Evolutionary conservation across 1,139 yeast genomes (phyloP).

Genomic region (Taphrina sp.): DNA sequence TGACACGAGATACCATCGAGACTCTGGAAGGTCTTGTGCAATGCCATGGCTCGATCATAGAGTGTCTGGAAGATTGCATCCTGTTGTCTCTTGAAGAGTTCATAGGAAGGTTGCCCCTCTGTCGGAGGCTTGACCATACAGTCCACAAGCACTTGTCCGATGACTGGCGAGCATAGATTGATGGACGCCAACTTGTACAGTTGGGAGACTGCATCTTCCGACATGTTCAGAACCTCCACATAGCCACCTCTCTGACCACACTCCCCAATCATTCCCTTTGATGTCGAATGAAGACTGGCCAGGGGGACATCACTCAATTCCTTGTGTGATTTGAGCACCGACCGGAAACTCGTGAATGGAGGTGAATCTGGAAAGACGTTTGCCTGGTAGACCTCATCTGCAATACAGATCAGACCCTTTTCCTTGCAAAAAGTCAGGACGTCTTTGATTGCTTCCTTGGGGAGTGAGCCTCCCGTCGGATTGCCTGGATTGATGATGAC

Average conservation of each 20-base stretch:
- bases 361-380: slow-evolving; percentile 62
- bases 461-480: slow-evolving; percentile 87
- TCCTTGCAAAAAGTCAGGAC: slow-evolving; percentile 78
- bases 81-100: slow-evolving; percentile 62
- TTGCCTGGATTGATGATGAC: slow-evolving; percentile 97
- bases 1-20: slow-evolving; percentile 84
- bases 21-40: slow-evolving; percentile 66
- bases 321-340: slow-evolving; percentile 47
- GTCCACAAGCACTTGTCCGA: slow-evolving; percentile 91
- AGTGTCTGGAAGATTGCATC: slow-evolving; percentile 60
- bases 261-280: slow-evolving; percentile 96
- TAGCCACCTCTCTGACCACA: slow-evolving; percentile 99
- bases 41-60: slow-evolving; percentile 58
- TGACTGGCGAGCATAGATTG: slow-evolving; percentile 86
- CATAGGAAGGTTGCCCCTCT: slow-evolving; percentile 72
- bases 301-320: slow-evolving; percentile 71
- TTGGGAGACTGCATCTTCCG: slow-evolving; percentile 63
- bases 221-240: slow-evolving; percentile 86
- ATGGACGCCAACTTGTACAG: slow-evolving; percentile 84
- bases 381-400: slow-evolving; percentile 98
- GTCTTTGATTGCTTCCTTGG: slow-evolving; percentile 62
- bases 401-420: slow-evolving; percentile 78
- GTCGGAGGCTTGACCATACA: slow-evolving; percentile 90
- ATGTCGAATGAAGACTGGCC: slow-evolving; percentile 91
- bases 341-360: slow-evolving; percentile 49